These are phyloP conservation scores for Hericium coralloides DNA, from an alignment of 768 basidiomycete species.

Conservation along the genomic window DNA sequence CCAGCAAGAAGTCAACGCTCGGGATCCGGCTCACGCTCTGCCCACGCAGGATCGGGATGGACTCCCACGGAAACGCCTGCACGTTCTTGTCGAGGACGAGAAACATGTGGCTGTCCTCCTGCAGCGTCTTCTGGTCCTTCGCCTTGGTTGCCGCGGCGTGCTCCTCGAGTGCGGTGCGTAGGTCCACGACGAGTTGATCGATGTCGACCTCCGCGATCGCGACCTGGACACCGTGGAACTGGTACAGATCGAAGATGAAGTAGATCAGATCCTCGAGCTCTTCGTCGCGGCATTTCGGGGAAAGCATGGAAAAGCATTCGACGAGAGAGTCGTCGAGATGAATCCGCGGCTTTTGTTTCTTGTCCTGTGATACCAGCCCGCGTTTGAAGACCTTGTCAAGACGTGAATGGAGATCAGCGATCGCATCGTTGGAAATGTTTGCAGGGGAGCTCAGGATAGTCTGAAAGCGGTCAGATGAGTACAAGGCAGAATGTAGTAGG, in stretches of 20 bases:
- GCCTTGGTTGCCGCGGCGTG: conserved; percentile 33
- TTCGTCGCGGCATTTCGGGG: conserved; percentile 79
- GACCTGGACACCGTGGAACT: conserved; percentile 84
- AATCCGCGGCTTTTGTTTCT: conserved; percentile 43
- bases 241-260: conserved; percentile 89
- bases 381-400: conserved; percentile 73
- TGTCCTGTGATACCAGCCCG: conserved; percentile 44
- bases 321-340: conserved; percentile 69
- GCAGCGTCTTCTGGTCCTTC: conserved; percentile 17
- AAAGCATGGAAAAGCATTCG: conserved; percentile 77
- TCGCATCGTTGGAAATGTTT: conserved; percentile 32
- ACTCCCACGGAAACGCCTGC: conserved; percentile 93
- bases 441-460: conserved; percentile 51
- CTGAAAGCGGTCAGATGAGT: conserved; percentile 23
- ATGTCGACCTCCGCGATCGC: conserved; percentile 89
- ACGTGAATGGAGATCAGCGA: conserved; percentile 51
- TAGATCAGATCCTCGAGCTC: conserved; percentile 94
- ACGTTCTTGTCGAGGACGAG: conserved; percentile 85
- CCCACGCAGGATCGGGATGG: conserved; percentile 76
- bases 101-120: conserved; percentile 67
- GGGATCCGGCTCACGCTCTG: conserved; percentile 91
- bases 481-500: no score
- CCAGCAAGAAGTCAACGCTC: conserved; percentile 78
- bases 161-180: conserved; percentile 71
- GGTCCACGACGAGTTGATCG: conserved; percentile 81